Conservation (phyloP, 1,284 basidiomycete species). For the Pseudozyma thailandica region DNA sequence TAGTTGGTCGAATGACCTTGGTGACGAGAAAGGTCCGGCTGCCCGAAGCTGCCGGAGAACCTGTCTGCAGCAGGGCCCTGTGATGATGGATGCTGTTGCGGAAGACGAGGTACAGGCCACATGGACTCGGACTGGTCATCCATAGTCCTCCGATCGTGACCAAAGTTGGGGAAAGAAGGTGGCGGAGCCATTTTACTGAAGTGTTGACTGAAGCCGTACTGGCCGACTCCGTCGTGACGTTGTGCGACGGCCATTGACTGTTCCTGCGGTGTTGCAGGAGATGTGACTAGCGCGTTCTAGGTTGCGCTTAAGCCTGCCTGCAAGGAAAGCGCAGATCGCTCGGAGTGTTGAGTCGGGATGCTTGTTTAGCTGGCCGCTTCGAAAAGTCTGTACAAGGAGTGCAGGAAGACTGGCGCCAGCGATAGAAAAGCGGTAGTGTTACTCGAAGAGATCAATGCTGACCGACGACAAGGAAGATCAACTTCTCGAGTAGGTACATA, state of each 20-base stretch:
- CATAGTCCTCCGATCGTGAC: constrained; percentile 22
- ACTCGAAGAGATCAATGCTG: neutral
- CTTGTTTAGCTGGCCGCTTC: neutral
- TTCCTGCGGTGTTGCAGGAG: constrained; percentile 25
- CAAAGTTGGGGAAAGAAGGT: constrained; percentile 20
- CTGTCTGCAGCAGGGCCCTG: constrained; percentile 21
- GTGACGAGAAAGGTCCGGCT: constrained; percentile 22
- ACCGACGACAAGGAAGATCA: constrained; percentile 5
- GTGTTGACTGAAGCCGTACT: constrained; percentile 42
- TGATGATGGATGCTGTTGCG: constrained; percentile 13
- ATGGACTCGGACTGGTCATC: constrained; percentile 25
- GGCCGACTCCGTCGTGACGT: constrained; percentile 47
- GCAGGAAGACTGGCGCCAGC: too few species aligned
- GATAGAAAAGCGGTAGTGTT: too few species aligned
- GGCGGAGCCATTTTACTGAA: constrained; percentile 26
- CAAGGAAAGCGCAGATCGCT: neutral
- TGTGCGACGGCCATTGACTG: constrained; percentile 48
- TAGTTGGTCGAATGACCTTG: constrained; percentile 24
- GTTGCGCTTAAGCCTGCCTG: neutral
- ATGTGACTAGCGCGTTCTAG: neutral
- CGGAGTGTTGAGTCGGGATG: neutral
- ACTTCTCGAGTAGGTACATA: neutral
- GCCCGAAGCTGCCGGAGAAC: constrained; percentile 19
- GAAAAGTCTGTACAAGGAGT: too few species aligned
- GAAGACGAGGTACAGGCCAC: constrained; percentile 32